Conservation (phyloP, 2,329 filamentous ascomycete species). For the Aschersonia sp. region DNA sequence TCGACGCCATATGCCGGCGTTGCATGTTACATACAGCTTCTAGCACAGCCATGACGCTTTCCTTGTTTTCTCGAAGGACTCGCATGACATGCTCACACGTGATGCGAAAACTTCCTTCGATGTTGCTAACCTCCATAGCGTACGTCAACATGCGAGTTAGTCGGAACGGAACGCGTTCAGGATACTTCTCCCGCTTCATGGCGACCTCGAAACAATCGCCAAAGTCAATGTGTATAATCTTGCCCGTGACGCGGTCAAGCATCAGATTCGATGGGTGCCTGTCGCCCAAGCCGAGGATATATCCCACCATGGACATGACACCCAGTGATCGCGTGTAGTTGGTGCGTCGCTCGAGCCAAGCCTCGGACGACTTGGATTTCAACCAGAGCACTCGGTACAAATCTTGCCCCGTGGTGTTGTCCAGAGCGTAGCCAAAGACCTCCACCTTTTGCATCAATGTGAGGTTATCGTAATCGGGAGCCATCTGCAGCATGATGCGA, state of each 20-base stretch:
- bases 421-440: conserved; percentile 95
- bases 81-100: conserved; percentile 98
- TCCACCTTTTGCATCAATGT: conserved; percentile 99
- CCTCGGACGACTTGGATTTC: conserved; percentile 95
- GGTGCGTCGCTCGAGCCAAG: conserved; percentile 94
- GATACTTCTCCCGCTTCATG: conserved; percentile 99
- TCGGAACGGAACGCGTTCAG: conserved; percentile 93
- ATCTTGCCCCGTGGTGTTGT: conserved; percentile 98
- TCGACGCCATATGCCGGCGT: background rate
- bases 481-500: conserved; percentile 99
- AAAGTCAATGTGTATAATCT: conserved; percentile 98
- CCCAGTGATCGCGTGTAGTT: conserved; percentile 95
- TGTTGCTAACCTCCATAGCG: conserved; percentile 99
- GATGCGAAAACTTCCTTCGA: conserved; percentile 95
- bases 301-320: conserved; percentile 99
- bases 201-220: conserved; percentile 99
- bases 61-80: conserved; percentile 90
- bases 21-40: conserved; percentile 65
- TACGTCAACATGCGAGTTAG: conserved; percentile 98
- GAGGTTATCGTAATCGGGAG: conserved; percentile 94
- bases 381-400: conserved; percentile 96
- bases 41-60: conserved; percentile 93
- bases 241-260: conserved; percentile 89
- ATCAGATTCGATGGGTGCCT: conserved; percentile 96
- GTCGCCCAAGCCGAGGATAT: conserved; percentile 92